Conservation (phyloP, 352 stramenopile species). For the Thalassiosira exigua region DNA sequence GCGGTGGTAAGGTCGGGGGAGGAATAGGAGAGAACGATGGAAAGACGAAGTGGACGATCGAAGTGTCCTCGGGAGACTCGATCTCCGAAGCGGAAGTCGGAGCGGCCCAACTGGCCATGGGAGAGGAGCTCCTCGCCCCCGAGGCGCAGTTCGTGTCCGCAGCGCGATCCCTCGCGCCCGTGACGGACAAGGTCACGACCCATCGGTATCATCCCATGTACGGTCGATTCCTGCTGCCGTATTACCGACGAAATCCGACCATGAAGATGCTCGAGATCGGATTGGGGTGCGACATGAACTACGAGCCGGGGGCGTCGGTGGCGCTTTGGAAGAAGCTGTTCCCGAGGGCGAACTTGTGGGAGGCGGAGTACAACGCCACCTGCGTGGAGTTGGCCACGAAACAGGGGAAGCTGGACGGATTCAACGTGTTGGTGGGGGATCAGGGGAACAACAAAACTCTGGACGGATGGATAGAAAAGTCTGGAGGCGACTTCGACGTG, state of each 20-base stretch:
- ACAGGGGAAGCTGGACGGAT: slow-evolving; percentile 31
- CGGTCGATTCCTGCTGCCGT: slow-evolving; percentile 16
- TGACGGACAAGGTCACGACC: slow-evolving; percentile 18
- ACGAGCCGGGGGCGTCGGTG: slow-evolving; percentile 38
- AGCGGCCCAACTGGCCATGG: no score
- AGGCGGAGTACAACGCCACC: slow-evolving; percentile 44
- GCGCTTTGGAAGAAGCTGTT: slow-evolving; percentile 35
- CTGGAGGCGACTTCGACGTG: slow-evolving; percentile 54
- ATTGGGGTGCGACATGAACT: slow-evolving; percentile 42
- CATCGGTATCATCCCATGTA: slow-evolving; percentile 31
- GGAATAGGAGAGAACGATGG: no score
- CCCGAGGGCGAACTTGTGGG: slow-evolving; percentile 44
- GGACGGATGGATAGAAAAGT: slow-evolving; percentile 42
- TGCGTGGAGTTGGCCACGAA: slow-evolving; percentile 40
- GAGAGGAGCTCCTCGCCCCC: no score
- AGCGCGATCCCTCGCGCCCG: background rate
- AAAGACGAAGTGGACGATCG: no score
- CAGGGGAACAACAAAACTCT: slow-evolving; percentile 32
- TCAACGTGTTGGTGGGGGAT: slow-evolving; percentile 45
- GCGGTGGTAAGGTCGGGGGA: no score
- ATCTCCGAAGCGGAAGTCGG: no score
- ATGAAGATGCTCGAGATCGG: slow-evolving; percentile 34
- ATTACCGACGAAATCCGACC: slow-evolving; percentile 16
- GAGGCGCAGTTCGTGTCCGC: background rate
- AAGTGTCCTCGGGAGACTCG: no score